Conservation (phyloP, 192 early-diverging fungal genomes). For the Rhizophagus prolifer region DNA sequence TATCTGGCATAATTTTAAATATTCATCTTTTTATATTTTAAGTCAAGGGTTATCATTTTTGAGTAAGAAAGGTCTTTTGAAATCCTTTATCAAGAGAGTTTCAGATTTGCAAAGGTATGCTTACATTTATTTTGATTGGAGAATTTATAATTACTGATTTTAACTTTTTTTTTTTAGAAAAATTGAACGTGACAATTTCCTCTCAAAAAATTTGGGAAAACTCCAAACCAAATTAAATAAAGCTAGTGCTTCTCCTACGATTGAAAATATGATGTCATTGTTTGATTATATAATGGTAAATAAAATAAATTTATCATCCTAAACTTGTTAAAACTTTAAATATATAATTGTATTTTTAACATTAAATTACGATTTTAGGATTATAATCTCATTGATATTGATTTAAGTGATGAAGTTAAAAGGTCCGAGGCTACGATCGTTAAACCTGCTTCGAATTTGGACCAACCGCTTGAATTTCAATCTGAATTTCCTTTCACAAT, state of each 20-base stretch:
- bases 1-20: not conserved
- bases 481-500: conserved; percentile 11
- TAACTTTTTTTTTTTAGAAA: not conserved
- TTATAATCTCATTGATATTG: not conserved
- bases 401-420: conserved; percentile 3
- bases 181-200: not conserved
- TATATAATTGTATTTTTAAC: not conserved
- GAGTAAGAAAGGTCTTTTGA: not conserved
- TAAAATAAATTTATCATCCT: not conserved
- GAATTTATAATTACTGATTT: not conserved
- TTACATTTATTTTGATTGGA: not conserved
- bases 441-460: not conserved
- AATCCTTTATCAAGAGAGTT: not conserved
- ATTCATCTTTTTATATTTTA: not conserved
- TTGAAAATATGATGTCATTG: conserved; percentile 4
- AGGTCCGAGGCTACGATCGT: conserved; percentile 5
- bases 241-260: not conserved
- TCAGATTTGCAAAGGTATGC: not conserved
- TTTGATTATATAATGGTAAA: conserved; percentile 15
- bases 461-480: not conserved
- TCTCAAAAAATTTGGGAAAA: not conserved
- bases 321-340: too few relatives aligned
- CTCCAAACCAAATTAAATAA: not conserved
- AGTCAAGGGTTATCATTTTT: not conserved
- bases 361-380: not conserved